Evolutionary conservation across 1,284 basidiomycete genomes (phyloP).

Genomic region (Ceratobasidium sp.): DNA sequence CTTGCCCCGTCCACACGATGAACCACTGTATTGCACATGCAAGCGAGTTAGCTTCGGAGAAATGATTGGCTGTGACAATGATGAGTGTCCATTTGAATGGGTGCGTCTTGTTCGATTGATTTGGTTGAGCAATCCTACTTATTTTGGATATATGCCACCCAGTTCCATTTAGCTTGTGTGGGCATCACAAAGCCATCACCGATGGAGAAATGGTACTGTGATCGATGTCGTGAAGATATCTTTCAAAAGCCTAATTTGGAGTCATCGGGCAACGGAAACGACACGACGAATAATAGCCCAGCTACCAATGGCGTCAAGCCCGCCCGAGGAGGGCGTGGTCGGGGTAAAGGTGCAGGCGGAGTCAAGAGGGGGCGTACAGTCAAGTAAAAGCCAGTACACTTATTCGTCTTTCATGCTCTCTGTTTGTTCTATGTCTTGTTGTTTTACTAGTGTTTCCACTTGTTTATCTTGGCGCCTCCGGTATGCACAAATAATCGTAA

Average conservation of each 20-base stretch:
- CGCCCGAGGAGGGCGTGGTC: slow-evolving; percentile 33
- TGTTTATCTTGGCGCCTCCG: slow-evolving; percentile 18
- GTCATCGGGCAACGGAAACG: not conserved
- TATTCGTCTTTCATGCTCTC: not conserved
- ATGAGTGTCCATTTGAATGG: slow-evolving; percentile 93
- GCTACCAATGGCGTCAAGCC: slow-evolving; percentile 34
- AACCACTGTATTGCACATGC: slow-evolving; percentile 89
- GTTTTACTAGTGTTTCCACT: not conserved
- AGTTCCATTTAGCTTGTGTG: slow-evolving; percentile 42
- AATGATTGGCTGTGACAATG: slow-evolving; percentile 97
- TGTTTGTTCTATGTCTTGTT: slow-evolving; percentile 9
- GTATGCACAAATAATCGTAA: slow-evolving; percentile 12
- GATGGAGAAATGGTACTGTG: slow-evolving; percentile 44
- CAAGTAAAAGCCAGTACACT: not conserved
- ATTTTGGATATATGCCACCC: not conserved
- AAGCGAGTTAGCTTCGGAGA: slow-evolving; percentile 89
- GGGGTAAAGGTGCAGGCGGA: slow-evolving; percentile 38
- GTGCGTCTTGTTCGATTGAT: slow-evolving; percentile 66
- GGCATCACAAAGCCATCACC: slow-evolving; percentile 39
- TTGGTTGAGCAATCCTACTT: not conserved
- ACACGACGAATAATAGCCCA: not conserved
- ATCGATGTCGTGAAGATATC: slow-evolving; percentile 36
- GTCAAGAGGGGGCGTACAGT: slow-evolving; percentile 41
- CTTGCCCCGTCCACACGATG: slow-evolving; percentile 58
- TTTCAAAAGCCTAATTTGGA: slow-evolving; percentile 18